These are phyloP conservation scores for Urochloa ruziziensis DNA, from an alignment of 176 grass and related monocot species.

Conservation along the genomic window DNA sequence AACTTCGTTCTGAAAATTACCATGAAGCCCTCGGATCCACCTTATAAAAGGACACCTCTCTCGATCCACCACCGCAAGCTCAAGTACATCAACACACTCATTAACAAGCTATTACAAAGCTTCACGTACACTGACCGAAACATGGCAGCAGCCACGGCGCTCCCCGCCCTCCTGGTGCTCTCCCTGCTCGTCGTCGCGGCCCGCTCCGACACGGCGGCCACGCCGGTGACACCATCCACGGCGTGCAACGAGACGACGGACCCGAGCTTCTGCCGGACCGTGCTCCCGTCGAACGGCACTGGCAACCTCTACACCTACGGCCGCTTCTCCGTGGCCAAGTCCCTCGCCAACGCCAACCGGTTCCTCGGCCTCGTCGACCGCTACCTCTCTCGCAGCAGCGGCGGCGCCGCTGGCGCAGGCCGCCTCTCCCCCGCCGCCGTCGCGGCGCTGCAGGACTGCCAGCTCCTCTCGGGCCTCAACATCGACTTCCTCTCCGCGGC, in stretches of 20 bases:
- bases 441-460: conserved; percentile 75
- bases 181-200: conserved; percentile 23
- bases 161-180: conserved; percentile 41
- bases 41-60: conserved; percentile 36
- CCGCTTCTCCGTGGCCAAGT: conserved; percentile 78
- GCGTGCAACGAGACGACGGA: conserved; percentile 73
- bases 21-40: background rate
- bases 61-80: background rate
- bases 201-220: conserved; percentile 25
- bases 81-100: background rate
- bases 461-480: conserved; percentile 72
- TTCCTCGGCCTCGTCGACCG: conserved; percentile 66
- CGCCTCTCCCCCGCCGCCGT: conserved; percentile 50
- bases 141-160: conserved; percentile 20
- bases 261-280: conserved; percentile 66
- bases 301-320: conserved; percentile 81
- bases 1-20: conserved; percentile 16
- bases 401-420: too few species aligned
- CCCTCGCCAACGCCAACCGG: conserved; percentile 65
- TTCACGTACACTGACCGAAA: background rate
- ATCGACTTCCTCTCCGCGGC: conserved; percentile 79
- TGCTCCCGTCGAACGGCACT: conserved; percentile 68
- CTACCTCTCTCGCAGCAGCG: conserved; percentile 47
- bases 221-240: conserved; percentile 62
- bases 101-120: background rate